Base-by-base conservation (phyloP, 768 basidiomycete species). In the Omphalotus guepiniiformis region DNA sequence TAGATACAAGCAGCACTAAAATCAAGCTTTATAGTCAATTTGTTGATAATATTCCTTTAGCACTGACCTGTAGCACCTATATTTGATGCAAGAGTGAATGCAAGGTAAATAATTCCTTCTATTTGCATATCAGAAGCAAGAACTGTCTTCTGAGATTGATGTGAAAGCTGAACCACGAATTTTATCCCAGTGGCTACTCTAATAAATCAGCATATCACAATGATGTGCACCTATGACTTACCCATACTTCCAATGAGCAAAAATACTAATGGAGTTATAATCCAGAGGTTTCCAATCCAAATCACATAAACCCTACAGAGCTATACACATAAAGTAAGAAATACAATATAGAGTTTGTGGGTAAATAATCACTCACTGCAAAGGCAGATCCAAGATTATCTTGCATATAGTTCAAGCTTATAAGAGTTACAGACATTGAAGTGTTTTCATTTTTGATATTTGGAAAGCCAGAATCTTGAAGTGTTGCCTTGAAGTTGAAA, bases 351-450 rank as follows among this genome's bases (percentile, higher is more conserved):
- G n/a, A n/a, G n/a, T n/a, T n/a, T n/a, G n/a, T 6, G n/a, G 26
- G 13, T 3, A 22, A 19, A 13, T 3, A n/a, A 2, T 11, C n/a
- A 44, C 42, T 4, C 16, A 44, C 42, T 6, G 35, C 42, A 34
- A 44, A 44, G 18, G 42, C 42, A 25, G 32, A 29, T 7, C 42
- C 42, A 12, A 44, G 30, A 18, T 44, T 32, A 23, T 29, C 35
- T 25, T 44, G 42, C 16, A 44, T 12, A 18, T 32, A 44, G 42
- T 44, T 32, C 21, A 35, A 27, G 15, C 22, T 44, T 32, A 13
- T 27, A 29, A 4, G 29, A 18, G 16, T 34, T 44, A 30, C 23
- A 44, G 21, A 15, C 42, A 23, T 21, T 32, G 30, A 6, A 44
- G 30, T 32, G 25, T 19, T 6, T 18, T 25, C 9, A 32, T 22